Base-by-base conservation (phyloP, 2,329 filamentous ascomycete species). In the Metarhizium anisopliae region DNA sequence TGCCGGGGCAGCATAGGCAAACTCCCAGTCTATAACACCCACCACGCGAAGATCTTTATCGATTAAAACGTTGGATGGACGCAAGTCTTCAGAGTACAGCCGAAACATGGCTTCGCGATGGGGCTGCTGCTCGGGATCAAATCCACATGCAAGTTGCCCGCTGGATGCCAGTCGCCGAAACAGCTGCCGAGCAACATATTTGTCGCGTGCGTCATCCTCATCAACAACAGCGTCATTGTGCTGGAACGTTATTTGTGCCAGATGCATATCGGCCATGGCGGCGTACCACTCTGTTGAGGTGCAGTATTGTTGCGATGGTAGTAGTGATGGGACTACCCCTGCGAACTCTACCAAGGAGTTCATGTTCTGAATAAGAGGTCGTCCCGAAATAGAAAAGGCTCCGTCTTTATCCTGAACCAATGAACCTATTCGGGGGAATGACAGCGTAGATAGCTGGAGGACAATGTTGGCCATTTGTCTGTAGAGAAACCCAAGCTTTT, bases 1-100 rank as follows among this genome's bases (percentile, higher is more conserved):
- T 20, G 63, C 54, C 0, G 71, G 70, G 0, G 62, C 70, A 2
- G 57, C 63, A 55, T 73, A 72, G 0, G 68, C 57, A 54, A 69
- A 71, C 59, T 76, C 73, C 70, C 70, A 75, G 58, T 75, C 72
- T 6, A 77, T 69, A 0, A 71, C 62, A 6, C 63, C 67, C 11
- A 64, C 62, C 0, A 73, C 57, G 0, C 61, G 52, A 2, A 67
- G 51, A n/a, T 64, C 47, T 4, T 61, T 54, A 36, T 67, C 59
- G 4, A 71, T 8, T 3, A 73, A 59, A n/a, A 70, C 57, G 45
- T 72, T 72, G 4, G 59, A 59, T 18, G 68, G 61, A 7, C 64
- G 56, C n/a, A 72, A 63, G 50, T 70, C 67, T 50, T 70, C 66
- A 49, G 57, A 61, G 54, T 60, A 72, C n/a, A 72, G 59, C 6